Evolutionary conservation across 2,329 filamentous ascomycete genomes (phyloP).

Genomic region (Geoglossum cookeanum): DNA sequence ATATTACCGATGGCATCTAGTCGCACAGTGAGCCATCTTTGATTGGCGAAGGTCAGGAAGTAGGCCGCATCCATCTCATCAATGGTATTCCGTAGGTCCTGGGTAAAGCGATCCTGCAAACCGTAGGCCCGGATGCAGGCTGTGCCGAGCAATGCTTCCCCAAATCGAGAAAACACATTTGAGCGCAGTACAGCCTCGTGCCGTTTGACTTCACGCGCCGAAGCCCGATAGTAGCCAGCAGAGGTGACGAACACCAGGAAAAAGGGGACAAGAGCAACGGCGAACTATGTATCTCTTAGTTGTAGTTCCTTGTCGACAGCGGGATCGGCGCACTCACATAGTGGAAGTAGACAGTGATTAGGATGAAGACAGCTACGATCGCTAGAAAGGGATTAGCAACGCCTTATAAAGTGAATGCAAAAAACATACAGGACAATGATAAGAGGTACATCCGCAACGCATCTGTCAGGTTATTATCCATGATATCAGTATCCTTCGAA

Average conservation of each 20-base stretch:
- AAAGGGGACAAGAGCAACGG: conserved; percentile 47
- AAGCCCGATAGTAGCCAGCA: conserved; percentile 72
- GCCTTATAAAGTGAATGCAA: neutral
- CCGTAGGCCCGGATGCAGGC: conserved; percentile 82
- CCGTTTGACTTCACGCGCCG: conserved; percentile 83
- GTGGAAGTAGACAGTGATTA: conserved; percentile 91
- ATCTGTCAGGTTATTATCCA: conserved; percentile 84
- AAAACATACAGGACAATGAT: conserved; percentile 45
- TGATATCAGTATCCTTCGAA: conserved; percentile 84
- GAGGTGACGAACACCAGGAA: conserved; percentile 63
- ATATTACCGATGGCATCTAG: conserved; percentile 69
- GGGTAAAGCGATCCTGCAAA: conserved; percentile 55
- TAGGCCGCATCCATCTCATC: conserved; percentile 91
- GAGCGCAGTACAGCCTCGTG: conserved; percentile 82
- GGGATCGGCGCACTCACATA: conserved; percentile 54
- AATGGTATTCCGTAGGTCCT: conserved; percentile 49
- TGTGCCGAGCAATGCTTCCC: conserved; percentile 68
- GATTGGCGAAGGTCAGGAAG: conserved; percentile 87
- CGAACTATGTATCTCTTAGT: conserved; percentile 34
- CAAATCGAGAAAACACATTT: conserved; percentile 74
- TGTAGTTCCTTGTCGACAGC: conserved; percentile 92
- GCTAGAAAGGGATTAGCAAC: conserved; percentile 15
- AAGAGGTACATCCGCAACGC: conserved; percentile 85
- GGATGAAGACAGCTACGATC: conserved; percentile 64
- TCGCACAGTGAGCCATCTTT: conserved; percentile 76